These are phyloP conservation scores for Rhododendron henanense DNA, from an alignment of 148 eudicot species.

Conservation along the genomic window DNA sequence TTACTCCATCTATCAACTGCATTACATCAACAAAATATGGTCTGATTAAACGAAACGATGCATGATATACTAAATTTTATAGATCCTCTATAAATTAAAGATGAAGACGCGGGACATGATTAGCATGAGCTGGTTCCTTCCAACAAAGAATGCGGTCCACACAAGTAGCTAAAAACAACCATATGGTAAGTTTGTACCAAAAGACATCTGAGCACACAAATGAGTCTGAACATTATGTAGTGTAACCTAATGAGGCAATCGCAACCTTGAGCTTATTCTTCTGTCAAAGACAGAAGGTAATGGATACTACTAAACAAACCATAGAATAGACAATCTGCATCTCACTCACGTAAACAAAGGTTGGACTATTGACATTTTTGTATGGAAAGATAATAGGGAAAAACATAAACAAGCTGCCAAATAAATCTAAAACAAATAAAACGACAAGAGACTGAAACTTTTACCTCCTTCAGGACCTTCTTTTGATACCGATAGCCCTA, in stretches of 20 bases:
- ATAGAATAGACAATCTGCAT: background rate
- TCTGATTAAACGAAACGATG: background rate
- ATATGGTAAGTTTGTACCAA: background rate
- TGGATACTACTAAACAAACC: background rate
- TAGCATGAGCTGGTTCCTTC: background rate
- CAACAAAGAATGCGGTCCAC: background rate
- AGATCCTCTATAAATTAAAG: background rate
- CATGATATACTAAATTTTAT: background rate
- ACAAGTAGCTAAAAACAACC: background rate
- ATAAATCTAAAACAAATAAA: background rate
- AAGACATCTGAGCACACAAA: background rate
- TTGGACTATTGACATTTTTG: background rate
- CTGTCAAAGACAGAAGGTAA: background rate
- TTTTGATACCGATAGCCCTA: constrained; percentile 93
- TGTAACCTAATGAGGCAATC: background rate
- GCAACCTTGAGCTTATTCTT: background rate
- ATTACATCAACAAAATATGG: constrained; percentile 7
- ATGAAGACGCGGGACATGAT: background rate
- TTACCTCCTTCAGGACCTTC: constrained; percentile 84
- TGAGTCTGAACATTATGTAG: background rate
- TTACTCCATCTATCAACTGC: constrained; percentile 66
- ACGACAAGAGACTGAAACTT: constrained; percentile 5
- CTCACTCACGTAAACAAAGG: background rate
- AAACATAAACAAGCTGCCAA: background rate
- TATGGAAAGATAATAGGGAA: background rate